Evolutionary conservation across 2,329 filamentous ascomycete genomes (phyloP).

Genomic region (Aspergillus sp.): DNA sequence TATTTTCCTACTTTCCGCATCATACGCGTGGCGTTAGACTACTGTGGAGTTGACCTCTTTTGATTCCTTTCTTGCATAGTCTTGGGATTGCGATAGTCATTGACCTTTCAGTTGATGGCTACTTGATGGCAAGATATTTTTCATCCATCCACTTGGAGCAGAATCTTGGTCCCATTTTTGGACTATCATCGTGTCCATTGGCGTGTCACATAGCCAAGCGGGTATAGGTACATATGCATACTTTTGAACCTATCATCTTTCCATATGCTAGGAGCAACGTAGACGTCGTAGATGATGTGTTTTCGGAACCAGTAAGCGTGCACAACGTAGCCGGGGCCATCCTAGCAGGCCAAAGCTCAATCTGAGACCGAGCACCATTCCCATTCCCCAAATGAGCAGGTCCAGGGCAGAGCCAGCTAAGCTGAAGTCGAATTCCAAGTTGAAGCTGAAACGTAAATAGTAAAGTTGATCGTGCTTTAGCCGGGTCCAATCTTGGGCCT

Average conservation of each 20-base stretch:
- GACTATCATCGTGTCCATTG: constrained; percentile 13
- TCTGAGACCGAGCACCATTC: not conserved
- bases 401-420: not conserved
- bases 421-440: constrained; percentile 2
- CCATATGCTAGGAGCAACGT: constrained; percentile 2
- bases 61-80: constrained; percentile 15
- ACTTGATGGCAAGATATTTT: constrained; percentile 9
- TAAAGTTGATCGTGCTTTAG: constrained; percentile 21
- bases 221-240: constrained; percentile 22
- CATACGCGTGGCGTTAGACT: constrained; percentile 29
- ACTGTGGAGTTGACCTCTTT: constrained; percentile 19
- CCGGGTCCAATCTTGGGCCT: constrained; percentile 46
- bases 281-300: not conserved
- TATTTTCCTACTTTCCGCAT: constrained; percentile 11
- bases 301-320: constrained; percentile 15
- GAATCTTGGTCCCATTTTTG: constrained; percentile 11
- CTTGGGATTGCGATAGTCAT: constrained; percentile 3
- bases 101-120: constrained; percentile 1
- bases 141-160: constrained; percentile 14
- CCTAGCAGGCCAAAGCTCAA: constrained; percentile 3
- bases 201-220: constrained; percentile 20
- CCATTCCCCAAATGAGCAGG: not conserved
- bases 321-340: constrained; percentile 19
- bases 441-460: not conserved
- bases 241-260: constrained; percentile 14